Percentiles rank a stretch among this genome's conserved stretches.
Conservation (phyloP, 2,329 filamentous ascomycete genomes). For the Aspergillus nomiae region DNA sequence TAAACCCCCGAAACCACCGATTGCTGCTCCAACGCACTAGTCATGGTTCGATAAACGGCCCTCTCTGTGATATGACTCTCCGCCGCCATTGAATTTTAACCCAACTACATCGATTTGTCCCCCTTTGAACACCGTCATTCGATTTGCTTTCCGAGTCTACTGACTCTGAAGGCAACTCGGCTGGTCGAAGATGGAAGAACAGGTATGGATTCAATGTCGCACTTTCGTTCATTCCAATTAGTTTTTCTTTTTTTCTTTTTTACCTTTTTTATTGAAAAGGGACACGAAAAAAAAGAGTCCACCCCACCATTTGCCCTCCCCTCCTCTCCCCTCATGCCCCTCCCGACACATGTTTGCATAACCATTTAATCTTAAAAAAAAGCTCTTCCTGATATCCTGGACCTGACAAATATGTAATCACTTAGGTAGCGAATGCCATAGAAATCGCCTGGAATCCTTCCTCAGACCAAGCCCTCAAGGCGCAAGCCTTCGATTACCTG, state of each 20-base stretch:
- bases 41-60: slow-evolving; percentile 13
- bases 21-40: slow-evolving; percentile 4
- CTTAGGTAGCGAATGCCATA: slow-evolving; percentile 88
- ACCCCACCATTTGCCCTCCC: slow-evolving; percentile 18
- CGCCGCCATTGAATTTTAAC: slow-evolving; percentile 23
- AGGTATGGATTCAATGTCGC: slow-evolving; percentile 33
- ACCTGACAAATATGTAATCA: slow-evolving; percentile 19
- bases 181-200: slow-evolving; percentile 49
- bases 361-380: background rate
- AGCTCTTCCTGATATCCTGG: background rate
- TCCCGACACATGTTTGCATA: slow-evolving; percentile 9
- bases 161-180: slow-evolving; percentile 36
- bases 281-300: slow-evolving; percentile 14
- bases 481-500: slow-evolving; percentile 67
- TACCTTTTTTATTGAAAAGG: slow-evolving; percentile 2
- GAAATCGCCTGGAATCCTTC: slow-evolving; percentile 85
- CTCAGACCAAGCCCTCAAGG: slow-evolving; percentile 73
- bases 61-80: slow-evolving; percentile 27
- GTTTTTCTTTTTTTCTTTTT: slow-evolving; percentile 9
- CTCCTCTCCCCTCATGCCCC: slow-evolving; percentile 23
- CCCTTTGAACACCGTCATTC: slow-evolving; percentile 15
- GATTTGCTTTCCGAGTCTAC: slow-evolving; percentile 26
- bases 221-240: background rate
- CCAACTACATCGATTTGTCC: slow-evolving; percentile 18
- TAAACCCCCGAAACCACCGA: background rate